A percentile compares a stretch with the other conserved stretches of the same genome.
Evolutionary conservation across 148 eudicot genomes (phyloP).

Genomic region (Hydrangea macrophylla): DNA sequence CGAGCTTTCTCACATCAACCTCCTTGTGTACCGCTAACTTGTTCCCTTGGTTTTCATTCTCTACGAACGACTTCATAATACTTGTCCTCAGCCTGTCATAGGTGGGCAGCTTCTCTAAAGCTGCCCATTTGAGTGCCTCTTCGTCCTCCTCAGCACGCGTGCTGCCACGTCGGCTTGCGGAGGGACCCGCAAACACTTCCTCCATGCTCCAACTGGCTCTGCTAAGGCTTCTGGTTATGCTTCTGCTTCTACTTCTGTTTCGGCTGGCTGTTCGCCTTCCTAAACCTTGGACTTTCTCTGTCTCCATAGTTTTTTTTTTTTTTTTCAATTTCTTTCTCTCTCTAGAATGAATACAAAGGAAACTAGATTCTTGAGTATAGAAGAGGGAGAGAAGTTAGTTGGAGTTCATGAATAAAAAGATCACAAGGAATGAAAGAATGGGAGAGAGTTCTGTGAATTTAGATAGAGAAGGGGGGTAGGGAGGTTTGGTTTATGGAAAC

Average conservation of each 20-base stretch:
- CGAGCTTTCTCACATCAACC: slow-evolving; percentile 80
- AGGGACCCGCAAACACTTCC: slow-evolving; percentile 57
- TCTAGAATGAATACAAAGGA: too few species aligned
- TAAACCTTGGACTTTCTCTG: neutral
- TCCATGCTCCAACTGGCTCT: slow-evolving; percentile 45
- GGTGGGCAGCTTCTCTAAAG: slow-evolving; percentile 82
- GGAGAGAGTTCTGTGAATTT: too few species aligned
- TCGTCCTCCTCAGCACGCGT: slow-evolving; percentile 76
- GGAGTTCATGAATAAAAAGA: too few species aligned
- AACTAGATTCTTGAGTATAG: too few species aligned
- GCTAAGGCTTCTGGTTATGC: slow-evolving; percentile 40
- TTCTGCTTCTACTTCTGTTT: slow-evolving; percentile 32
- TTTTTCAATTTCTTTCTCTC: too few species aligned
- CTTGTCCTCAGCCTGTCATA: slow-evolving; percentile 78
- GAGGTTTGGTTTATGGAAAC: too few species aligned
- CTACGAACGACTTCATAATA: slow-evolving; percentile 51
- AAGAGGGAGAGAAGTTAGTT: too few species aligned
- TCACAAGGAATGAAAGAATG: too few species aligned
- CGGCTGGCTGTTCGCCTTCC: slow-evolving; percentile 8
- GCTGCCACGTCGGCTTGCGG: slow-evolving; percentile 26
- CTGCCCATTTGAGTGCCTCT: slow-evolving; percentile 91
- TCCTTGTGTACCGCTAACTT: slow-evolving; percentile 46
- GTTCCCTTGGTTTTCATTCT: slow-evolving; percentile 23
- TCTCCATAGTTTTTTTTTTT: too few species aligned
- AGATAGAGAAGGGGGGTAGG: too few species aligned